These are phyloP conservation scores for Vaccinium darrowii DNA, from an alignment of 148 eudicot species.

Conservation along the genomic window DNA sequence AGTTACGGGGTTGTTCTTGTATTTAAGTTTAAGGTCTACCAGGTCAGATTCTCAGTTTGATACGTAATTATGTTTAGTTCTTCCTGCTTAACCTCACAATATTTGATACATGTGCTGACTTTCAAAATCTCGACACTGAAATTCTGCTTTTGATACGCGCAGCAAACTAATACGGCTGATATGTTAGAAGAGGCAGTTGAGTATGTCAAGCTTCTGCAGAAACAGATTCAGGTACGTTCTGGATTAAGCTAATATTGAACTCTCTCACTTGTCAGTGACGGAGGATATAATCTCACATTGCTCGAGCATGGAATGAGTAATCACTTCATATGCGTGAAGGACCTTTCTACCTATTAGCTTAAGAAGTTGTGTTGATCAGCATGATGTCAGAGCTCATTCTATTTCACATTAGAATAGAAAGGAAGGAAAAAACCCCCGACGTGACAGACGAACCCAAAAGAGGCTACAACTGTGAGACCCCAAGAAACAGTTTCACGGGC, in stretches of 20 bases:
- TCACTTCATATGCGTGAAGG: not conserved
- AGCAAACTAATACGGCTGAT: conserved; percentile 99
- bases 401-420: no score
- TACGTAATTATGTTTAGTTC: not conserved
- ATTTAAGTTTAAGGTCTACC: not conserved
- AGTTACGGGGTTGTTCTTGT: no score
- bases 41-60: not conserved
- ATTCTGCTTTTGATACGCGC: conserved; percentile 27
- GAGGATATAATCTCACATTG: not conserved
- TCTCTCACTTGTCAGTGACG: not conserved
- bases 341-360: not conserved
- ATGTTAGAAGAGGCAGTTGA: conserved; percentile 98
- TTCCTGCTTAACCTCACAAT: not conserved
- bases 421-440: no score
- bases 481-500: no score
- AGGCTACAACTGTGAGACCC: no score
- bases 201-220: conserved; percentile 82
- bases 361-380: not conserved
- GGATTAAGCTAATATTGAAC: not conserved
- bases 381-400: not conserved
- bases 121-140: conserved; percentile 8
- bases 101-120: conserved; percentile 9
- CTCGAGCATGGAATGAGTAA: not conserved
- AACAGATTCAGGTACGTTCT: conserved; percentile 66
- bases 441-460: no score